Conservation (phyloP, 2,329 filamentous ascomycete species). For the Fusarium nisikadoi region DNA sequence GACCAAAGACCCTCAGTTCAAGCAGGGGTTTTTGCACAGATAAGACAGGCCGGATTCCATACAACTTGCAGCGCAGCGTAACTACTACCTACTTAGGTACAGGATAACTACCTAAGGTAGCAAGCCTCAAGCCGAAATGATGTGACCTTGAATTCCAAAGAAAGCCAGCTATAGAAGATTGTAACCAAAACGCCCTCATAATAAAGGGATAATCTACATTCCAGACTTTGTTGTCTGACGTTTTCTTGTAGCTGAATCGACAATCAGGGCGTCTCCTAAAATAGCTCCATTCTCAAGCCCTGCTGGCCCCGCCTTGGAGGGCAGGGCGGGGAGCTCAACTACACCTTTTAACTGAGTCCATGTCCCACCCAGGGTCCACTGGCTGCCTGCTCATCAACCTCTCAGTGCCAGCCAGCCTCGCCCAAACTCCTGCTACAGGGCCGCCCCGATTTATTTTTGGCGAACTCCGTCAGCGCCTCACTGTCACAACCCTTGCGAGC, state of each 20-base stretch:
- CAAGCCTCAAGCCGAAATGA: constrained; percentile 24
- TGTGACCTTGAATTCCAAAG: constrained; percentile 21
- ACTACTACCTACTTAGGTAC: not conserved
- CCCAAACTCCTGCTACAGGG: constrained; percentile 14
- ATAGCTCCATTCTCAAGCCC: constrained; percentile 22
- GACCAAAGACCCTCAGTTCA: not conserved
- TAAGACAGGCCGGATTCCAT: not conserved
- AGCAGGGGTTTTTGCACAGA: not conserved
- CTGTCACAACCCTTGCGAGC: constrained; percentile 36
- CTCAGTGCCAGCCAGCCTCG: constrained; percentile 7
- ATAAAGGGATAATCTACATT: constrained; percentile 33
- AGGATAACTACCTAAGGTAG: constrained; percentile 5
- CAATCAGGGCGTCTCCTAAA: constrained; percentile 31
- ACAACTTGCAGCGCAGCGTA: not conserved
- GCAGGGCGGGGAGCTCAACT: constrained; percentile 3
- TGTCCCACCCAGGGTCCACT: not conserved
- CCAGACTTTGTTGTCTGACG: constrained; percentile 29
- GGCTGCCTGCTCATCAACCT: constrained; percentile 1
- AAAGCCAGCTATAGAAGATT: constrained; percentile 12
- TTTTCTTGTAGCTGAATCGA: constrained; percentile 12
- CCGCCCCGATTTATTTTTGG: constrained; percentile 38
- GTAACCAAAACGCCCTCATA: constrained; percentile 20
- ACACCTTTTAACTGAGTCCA: constrained; percentile 11
- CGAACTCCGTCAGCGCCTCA: constrained; percentile 28
- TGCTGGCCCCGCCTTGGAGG: constrained; percentile 5